Conservation (phyloP, 495 filamentous ascomycete species). For the Ramalina peruviana region DNA sequence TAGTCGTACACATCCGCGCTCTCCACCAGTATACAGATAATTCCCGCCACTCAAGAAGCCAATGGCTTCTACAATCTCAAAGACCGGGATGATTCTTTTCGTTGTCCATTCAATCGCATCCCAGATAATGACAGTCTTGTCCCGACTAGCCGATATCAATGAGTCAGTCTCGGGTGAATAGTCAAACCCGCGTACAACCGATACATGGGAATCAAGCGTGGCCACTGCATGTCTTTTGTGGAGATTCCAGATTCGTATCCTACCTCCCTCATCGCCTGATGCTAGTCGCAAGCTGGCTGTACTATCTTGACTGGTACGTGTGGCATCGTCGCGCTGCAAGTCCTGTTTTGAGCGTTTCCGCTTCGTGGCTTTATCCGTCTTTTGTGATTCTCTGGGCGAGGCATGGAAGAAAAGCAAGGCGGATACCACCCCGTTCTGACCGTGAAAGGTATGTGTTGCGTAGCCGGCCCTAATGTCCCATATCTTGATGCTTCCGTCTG, state of each 20-base stretch:
- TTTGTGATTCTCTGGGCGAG: conserved; percentile 24
- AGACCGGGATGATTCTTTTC: conserved; percentile 67
- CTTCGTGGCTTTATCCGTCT: conserved; percentile 23
- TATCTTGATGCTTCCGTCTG: conserved; percentile 86
- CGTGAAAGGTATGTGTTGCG: conserved; percentile 88
- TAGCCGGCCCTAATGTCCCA: conserved; percentile 91
- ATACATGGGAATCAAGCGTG: conserved; percentile 79
- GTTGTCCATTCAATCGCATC: conserved; percentile 71
- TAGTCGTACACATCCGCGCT: conserved; percentile 64
- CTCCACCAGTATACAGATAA: conserved; percentile 73
- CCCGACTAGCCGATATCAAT: conserved; percentile 77
- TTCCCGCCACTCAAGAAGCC: conserved; percentile 60
- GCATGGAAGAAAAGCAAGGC: conserved; percentile 85
- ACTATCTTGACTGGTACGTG: conserved; percentile 25
- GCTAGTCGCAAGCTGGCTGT: conserved; percentile 61
- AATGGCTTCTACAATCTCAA: conserved; percentile 73
- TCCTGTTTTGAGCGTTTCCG: conserved; percentile 31
- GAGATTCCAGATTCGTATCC: conserved; percentile 81
- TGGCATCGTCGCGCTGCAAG: conserved; percentile 31
- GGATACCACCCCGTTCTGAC: conserved; percentile 79
- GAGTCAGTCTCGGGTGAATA: conserved; percentile 60
- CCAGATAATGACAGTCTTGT: conserved; percentile 90
- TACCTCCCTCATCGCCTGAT: conserved; percentile 85
- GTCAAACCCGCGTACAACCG: conserved; percentile 72
- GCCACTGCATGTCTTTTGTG: conserved; percentile 66